Base-by-base conservation (phyloP, 2,329 filamentous ascomycete species). In the Fusarium stilboides region DNA sequence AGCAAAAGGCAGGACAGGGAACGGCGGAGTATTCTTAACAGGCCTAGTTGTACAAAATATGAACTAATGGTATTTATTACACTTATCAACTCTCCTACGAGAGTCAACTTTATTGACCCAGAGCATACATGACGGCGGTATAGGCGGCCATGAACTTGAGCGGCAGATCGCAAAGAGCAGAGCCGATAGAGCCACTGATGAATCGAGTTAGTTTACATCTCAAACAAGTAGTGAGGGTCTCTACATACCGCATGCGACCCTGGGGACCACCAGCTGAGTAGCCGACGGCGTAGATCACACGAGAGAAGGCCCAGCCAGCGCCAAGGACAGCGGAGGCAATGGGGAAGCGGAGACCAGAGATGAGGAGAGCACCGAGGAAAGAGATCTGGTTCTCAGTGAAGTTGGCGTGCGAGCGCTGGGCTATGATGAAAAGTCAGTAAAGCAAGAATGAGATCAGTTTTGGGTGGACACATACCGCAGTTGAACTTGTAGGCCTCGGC, bases 321-420 rank as follows among this genome's bases (percentile, higher is more conserved):
- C 88, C 88, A 28, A 88, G 72, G 12, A 71, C 73, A 19, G 86
- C 85, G 31, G 85, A 81, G 20, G 80, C 77, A 8, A 83, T 59
- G 4, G 89, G 90, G 76, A 82, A 89, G 37, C 78, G 76, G 24
- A 90, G 75, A 33, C 89, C 89, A 12, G 86, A 79, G 70, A 91
- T 82, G 62, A 89, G 76, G 13, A 90, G 79, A 24, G 82, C 79
- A 22, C 79, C 81, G 13, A 91, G 73, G 74, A 87, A 82, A 5
- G 87, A 81, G 10, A 84, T 79, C 36, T 87, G 80, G 79, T 88
- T 89, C 82, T 92, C 90, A 68, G 83, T 83, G 79, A 84, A 91
- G 82, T 91, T 91, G 71, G 82, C 79, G 76, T 92, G 89, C 12
- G 88, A 85, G 47, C 87, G 86, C 74, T 90, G 88, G 53, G 86